phyloP scores from a whole-genome alignment of 768 basidiomycete genomes.

The Tylopilus cervinicoccineus region DNA sequence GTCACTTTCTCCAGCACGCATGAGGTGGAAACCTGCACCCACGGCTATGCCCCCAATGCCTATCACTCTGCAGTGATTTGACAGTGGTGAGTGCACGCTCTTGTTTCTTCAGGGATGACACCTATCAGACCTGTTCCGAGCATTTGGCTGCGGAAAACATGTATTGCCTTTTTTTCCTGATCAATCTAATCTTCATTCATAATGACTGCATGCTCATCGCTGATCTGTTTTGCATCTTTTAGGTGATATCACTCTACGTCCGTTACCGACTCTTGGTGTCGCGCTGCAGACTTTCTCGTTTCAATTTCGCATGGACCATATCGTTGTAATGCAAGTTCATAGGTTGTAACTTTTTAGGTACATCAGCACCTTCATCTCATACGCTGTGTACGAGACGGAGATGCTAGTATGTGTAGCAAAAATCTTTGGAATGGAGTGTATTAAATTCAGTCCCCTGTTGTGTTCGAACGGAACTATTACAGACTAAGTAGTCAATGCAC shows the following conservation, averaged over 20 bases:
- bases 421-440: too few relatives aligned
- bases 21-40: constrained; percentile 48
- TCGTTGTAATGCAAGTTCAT: constrained; percentile 12
- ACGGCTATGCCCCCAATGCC: constrained; percentile 56
- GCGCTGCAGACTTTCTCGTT: neutral
- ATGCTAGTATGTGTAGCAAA: constrained; percentile 1
- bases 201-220: constrained; percentile 1
- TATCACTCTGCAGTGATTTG: constrained; percentile 18
- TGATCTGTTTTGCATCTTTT: constrained; percentile 3
- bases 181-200: neutral
- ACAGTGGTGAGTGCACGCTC: constrained; percentile 25
- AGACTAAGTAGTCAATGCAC: neutral
- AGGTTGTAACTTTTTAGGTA: neutral
- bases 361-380: neutral
- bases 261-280: neutral
- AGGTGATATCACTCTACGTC: constrained; percentile 4
- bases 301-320: constrained; percentile 13
- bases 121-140: constrained; percentile 79
- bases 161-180: constrained; percentile 61
- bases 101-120: constrained; percentile 50
- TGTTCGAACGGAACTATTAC: too few relatives aligned
- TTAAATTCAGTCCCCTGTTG: too few relatives aligned
- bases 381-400: neutral
- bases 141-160: constrained; percentile 48
- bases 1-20: constrained; percentile 40